Conservation (phyloP, 768 basidiomycete genomes). For the Suillus americanus region DNA sequence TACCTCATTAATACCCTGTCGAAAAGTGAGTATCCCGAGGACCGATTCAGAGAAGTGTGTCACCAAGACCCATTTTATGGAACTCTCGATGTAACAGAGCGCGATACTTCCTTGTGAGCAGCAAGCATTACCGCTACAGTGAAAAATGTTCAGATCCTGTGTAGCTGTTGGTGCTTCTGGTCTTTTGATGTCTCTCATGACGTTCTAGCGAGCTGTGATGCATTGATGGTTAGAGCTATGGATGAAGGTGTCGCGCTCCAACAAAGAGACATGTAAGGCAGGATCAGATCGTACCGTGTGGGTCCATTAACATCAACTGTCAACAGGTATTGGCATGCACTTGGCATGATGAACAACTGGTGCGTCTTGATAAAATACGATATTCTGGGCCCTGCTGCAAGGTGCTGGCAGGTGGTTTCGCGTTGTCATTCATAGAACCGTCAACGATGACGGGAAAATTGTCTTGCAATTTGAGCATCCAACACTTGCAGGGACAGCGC, state of each 20-base stretch:
- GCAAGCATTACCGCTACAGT: neutral
- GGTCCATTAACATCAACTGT: constrained; percentile 9
- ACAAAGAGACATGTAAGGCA: constrained; percentile 49
- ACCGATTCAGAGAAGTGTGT: constrained; percentile 41
- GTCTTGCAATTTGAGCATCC: constrained; percentile 57
- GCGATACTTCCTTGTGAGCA: constrained; percentile 48
- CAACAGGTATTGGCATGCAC: constrained; percentile 47
- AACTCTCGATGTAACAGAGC: constrained; percentile 44
- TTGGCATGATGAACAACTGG: constrained; percentile 61
- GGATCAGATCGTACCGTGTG: neutral
- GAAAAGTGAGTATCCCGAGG: constrained; percentile 46
- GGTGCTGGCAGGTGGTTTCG: constrained; percentile 50
- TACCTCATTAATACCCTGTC: neutral
- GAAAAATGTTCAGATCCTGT: neutral
- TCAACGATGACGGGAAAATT: constrained; percentile 20
- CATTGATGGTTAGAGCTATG: constrained; percentile 51
- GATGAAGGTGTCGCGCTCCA: constrained; percentile 53
- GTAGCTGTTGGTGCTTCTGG: constrained; percentile 63
- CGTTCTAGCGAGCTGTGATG: constrained; percentile 34
- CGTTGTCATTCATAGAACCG: constrained; percentile 43
- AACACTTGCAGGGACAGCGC: constrained; percentile 44
- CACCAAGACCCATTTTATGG: constrained; percentile 46
- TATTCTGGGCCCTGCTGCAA: neutral
- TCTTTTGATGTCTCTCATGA: constrained; percentile 35
- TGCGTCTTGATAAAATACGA: constrained; percentile 9